Conservation (phyloP, 2,329 filamentous ascomycete genomes). For the Claviceps monticola region DNA sequence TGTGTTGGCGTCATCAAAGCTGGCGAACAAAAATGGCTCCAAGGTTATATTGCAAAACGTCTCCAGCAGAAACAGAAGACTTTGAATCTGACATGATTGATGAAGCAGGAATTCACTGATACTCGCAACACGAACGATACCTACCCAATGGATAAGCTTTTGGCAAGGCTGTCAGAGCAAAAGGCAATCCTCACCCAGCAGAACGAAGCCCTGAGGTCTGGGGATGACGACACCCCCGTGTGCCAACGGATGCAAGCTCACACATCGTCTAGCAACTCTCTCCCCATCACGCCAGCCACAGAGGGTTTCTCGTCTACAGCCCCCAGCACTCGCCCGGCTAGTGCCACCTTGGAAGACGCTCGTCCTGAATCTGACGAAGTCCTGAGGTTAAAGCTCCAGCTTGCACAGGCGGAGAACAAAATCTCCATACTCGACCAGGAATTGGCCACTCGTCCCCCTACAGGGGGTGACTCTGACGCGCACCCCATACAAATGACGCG, state of each 20-base stretch:
- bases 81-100: slow-evolving; percentile 9
- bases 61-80: background rate
- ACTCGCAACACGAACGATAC: slow-evolving; percentile 20
- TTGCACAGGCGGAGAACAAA: slow-evolving; percentile 55
- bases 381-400: slow-evolving; percentile 53
- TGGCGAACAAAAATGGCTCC: slow-evolving; percentile 38
- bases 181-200: slow-evolving; percentile 46
- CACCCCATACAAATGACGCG: slow-evolving; percentile 11
- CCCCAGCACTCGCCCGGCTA: slow-evolving; percentile 38
- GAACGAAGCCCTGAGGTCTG: slow-evolving; percentile 35
- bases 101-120: slow-evolving; percentile 25
- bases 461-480: slow-evolving; percentile 31
- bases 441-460: slow-evolving; percentile 46
- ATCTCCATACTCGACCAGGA: slow-evolving; percentile 61
- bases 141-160: slow-evolving; percentile 55
- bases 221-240: slow-evolving; percentile 19
- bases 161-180: slow-evolving; percentile 63
- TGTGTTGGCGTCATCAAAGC: slow-evolving; percentile 37
- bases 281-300: slow-evolving; percentile 48
- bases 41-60: slow-evolving; percentile 29
- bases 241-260: slow-evolving; percentile 28
- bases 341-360: slow-evolving; percentile 31
- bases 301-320: slow-evolving; percentile 36
- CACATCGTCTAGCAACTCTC: slow-evolving; percentile 39
- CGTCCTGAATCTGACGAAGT: slow-evolving; percentile 41